Evolutionary conservation across 2,329 filamentous ascomycete genomes (phyloP), one percentile per base, ranked within the genome.

Genomic region (Zymoseptoria pseudotritici): DNA sequence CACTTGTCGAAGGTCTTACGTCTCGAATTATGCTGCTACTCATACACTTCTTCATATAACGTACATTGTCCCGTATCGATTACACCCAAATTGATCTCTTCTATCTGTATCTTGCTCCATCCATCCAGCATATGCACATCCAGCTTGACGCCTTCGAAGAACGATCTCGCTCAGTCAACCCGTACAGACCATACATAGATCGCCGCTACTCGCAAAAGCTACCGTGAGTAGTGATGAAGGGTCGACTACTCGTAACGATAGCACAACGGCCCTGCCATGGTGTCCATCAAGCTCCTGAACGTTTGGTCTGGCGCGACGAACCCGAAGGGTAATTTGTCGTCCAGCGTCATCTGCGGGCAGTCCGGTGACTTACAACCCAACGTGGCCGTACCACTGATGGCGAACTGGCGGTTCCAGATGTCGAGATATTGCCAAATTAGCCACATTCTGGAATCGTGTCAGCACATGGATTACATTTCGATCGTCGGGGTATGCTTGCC

Each of bases 391-490:
- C 77, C 79, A 3, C 67, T 70, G 58, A 82, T 74, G 26, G 69
- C 71, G 55, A 74, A 69, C 57, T 70, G 70, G 13, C 79, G 71
- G 11, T 70, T 69, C 54, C 67, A 64, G 46, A 74, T 66, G 59
- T 81, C 74, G 53, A 75, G 68, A 59, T 77, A 78, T 65, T 82
- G 79, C 80, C 80, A 83, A 11, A 77, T 79, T 70, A 75, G 77
- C 70, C 74, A 82, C 4, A 76, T 63, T 0, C 77, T 72, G 63
- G 79, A 19, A 81, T 73, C 72, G 75, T 75, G 17, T 61, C 50
- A 64, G 57, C 20, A 46, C 42, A 46, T 31, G 31, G 17, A 53
- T 9, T 46, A 9, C 70, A 70, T 11, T 60, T 36, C 36, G 24
- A 42, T 26, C 20, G 24, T 1, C 2, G 22, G 10, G 19, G 7